Evolutionary conservation across 2,329 filamentous ascomycete species (phyloP), one percentile per base, ranked within the genome.

Genomic region (Aureobasidium subglaciale): DNA sequence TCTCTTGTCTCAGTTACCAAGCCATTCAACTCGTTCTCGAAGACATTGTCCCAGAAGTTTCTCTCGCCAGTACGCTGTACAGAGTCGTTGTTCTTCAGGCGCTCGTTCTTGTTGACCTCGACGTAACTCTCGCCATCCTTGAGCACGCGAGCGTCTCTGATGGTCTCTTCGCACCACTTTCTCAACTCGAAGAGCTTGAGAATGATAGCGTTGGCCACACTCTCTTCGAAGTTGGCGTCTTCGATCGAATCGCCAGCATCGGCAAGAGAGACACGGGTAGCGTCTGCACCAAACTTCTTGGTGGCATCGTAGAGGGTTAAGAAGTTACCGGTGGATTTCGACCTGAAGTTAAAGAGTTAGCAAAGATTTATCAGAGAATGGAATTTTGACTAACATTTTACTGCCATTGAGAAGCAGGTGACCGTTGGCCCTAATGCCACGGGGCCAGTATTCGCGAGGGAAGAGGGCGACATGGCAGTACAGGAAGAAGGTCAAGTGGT

Each of bases 291-390:
- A 65, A 93, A 99, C 71, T 99, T 99, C 64, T 85, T 81, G 13
- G 92, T 86, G 27, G 91, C 81, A 60, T 96, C 88, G 54, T 85
- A 81, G 52, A 97, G 78, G 10, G 93, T 97, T 70, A 99, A 79
- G 78, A 99, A 99, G 75, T 97, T 99, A 60, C 93, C 93, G 0
- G 91, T 96, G n/a, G n/a, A n/a, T n/a, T n/a, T n/a, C n/a, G n/a
- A n/a, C n/a, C n/a, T n/a, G n/a, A n/a, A n/a, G n/a, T n/a, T n/a
- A n/a, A n/a, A n/a, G n/a, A n/a, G n/a, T n/a, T n/a, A n/a, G n/a
- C n/a, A n/a, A n/a, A n/a, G n/a, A n/a, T n/a, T n/a, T n/a, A n/a
- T n/a, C n/a, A n/a, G n/a, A n/a, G n/a, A n/a, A n/a, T n/a, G n/a
- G n/a, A n/a, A n/a, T n/a, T n/a, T n/a, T n/a, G n/a, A n/a, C n/a